Evolutionary conservation across 352 stramenopile genomes (phyloP).

Genomic region (Thalassiosira delicatula): DNA sequence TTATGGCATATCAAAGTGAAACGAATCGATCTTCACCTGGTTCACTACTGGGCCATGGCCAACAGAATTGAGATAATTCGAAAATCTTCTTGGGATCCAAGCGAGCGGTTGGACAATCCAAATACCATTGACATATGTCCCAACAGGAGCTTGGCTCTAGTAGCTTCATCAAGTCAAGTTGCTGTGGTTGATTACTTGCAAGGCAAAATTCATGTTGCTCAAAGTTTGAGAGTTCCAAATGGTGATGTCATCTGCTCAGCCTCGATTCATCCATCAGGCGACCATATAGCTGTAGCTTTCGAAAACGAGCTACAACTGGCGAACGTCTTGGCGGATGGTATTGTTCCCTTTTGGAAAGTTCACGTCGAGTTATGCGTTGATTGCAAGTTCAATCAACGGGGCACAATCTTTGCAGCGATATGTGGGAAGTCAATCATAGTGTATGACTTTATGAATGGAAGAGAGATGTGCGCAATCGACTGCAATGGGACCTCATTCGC

Average conservation of each 20-base stretch:
- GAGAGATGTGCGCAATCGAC: slow-evolving; percentile 11
- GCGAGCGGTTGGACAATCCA: neutral
- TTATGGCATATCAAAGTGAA: too few relatives aligned
- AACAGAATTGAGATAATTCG: slow-evolving; percentile 14
- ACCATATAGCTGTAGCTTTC: slow-evolving; percentile 9
- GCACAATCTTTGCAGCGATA: slow-evolving; percentile 18
- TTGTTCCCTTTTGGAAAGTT: slow-evolving; percentile 7
- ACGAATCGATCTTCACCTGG: too few relatives aligned
- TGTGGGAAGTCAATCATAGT: slow-evolving; percentile 19
- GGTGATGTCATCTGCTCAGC: slow-evolving; percentile 6
- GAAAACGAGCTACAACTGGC: slow-evolving; percentile 14
- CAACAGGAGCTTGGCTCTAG: neutral
- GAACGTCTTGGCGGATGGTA: slow-evolving; percentile 23
- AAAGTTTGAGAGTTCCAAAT: neutral
- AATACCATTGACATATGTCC: slow-evolving; percentile 6
- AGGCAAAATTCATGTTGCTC: neutral
- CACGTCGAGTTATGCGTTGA: slow-evolving; percentile 9
- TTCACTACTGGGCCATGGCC: too few relatives aligned
- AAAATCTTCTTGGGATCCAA: slow-evolving; percentile 18
- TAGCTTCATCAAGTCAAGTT: slow-evolving; percentile 17
- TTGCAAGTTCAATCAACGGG: slow-evolving; percentile 16
- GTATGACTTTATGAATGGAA: slow-evolving; percentile 19
- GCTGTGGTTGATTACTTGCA: slow-evolving; percentile 6
- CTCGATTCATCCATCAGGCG: slow-evolving; percentile 29
- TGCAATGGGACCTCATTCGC: neutral